These are phyloP conservation scores for Trypanosoma congolense DNA, from an alignment of 208 protist species.

Conservation along the genomic window DNA sequence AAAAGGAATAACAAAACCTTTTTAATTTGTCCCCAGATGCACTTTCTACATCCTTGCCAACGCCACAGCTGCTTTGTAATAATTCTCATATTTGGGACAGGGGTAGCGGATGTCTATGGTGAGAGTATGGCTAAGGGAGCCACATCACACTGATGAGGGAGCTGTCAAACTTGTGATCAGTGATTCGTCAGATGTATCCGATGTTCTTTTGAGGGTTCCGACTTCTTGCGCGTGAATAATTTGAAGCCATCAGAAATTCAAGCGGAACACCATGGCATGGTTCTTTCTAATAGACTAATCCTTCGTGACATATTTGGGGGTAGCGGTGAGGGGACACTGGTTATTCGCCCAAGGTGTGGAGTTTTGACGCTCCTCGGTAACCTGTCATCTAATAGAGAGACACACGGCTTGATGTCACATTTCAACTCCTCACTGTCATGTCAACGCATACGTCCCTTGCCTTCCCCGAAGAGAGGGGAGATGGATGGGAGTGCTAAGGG, in stretches of 20 bases:
- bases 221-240: constrained; percentile 20
- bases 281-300: constrained; percentile 20
- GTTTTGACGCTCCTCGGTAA: neutral
- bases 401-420: too few species aligned
- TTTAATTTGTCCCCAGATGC: too few species aligned
- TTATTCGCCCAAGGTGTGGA: constrained; percentile 18
- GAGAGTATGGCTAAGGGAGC: constrained; percentile 26
- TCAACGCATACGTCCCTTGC: neutral
- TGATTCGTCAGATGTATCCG: constrained; percentile 25
- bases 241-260: constrained; percentile 29
- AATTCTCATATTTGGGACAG: too few species aligned
- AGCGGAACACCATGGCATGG: constrained; percentile 15
- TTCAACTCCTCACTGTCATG: too few species aligned
- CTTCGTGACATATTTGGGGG: constrained; percentile 19
- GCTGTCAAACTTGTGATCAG: constrained; percentile 27
- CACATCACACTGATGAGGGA: constrained; percentile 26
- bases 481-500: neutral
- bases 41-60: too few species aligned
- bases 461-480: neutral
- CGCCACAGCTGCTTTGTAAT: too few species aligned
- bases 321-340: constrained; percentile 17
- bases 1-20: too few species aligned
- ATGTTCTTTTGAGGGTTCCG: constrained; percentile 25
- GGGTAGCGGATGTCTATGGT: constrained; percentile 8
- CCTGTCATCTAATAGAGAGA: too few species aligned